Percentiles rank a stretch among this genome's conserved stretches.
These are phyloP conservation scores for Tetrahymena elliotti DNA, from an alignment of 73 alveolate genomes.

Conservation along the genomic window DNA sequence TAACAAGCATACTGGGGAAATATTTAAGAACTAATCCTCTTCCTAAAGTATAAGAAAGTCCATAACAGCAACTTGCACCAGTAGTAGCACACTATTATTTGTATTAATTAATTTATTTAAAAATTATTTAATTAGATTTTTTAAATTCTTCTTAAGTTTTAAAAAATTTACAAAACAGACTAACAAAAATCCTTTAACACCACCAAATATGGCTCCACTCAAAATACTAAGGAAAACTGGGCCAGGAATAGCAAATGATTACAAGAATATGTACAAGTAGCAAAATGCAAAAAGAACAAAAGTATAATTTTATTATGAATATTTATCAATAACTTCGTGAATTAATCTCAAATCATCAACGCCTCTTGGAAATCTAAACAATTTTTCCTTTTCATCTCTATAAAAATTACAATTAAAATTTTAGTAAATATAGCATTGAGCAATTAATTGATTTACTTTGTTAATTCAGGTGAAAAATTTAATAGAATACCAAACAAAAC, in stretches of 20 bases:
- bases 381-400: slow-evolving; percentile 39
- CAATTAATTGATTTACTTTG: neutral
- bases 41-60: slow-evolving; percentile 59
- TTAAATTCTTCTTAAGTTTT: neutral
- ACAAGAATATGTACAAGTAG: slow-evolving; percentile 58
- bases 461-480: slow-evolving; percentile 21
- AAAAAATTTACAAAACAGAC: slow-evolving; percentile 43
- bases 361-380: slow-evolving; percentile 55
- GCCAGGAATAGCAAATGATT: slow-evolving; percentile 89
- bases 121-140: neutral
- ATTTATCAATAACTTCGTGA: slow-evolving; percentile 38
- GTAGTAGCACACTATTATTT: slow-evolving; percentile 60
- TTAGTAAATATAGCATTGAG: neutral
- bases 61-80: slow-evolving; percentile 72
- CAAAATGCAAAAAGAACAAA: slow-evolving; percentile 63
- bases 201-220: slow-evolving; percentile 78
- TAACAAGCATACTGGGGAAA: slow-evolving; percentile 40
- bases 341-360: slow-evolving; percentile 55
- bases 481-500: neutral
- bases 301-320: slow-evolving; percentile 42
- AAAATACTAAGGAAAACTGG: slow-evolving; percentile 72
- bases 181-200: slow-evolving; percentile 48
- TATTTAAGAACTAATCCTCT: slow-evolving; percentile 56
- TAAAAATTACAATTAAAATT: neutral
- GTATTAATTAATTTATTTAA: neutral